phyloP scores from a whole-genome alignment of 495 filamentous ascomycete species.

The Tuber magnatum region DNA sequence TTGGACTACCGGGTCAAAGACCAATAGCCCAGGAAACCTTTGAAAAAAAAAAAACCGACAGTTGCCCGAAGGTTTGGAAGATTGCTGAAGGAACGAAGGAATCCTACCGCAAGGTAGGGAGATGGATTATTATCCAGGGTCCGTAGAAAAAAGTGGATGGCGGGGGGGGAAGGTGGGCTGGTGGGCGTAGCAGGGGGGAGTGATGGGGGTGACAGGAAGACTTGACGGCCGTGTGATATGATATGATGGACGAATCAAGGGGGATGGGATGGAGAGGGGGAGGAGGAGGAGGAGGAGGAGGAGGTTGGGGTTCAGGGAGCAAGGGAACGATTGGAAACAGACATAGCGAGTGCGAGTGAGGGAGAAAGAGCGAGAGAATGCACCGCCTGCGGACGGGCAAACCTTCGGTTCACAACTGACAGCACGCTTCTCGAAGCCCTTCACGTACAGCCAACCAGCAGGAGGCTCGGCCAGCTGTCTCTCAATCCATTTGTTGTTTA shows the following conservation, averaged over 20 bases:
- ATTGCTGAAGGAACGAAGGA: constrained; percentile 16
- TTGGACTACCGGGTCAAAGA: neutral
- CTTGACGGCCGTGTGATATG: neutral
- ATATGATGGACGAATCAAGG: neutral
- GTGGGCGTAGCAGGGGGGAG: constrained; percentile 1
- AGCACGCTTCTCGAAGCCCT: neutral
- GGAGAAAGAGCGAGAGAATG: neutral
- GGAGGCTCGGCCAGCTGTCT: neutral
- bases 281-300: constrained; percentile 10
- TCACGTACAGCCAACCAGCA: neutral
- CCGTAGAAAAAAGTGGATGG: constrained; percentile 16
- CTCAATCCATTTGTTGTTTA: neutral
- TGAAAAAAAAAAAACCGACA: neutral
- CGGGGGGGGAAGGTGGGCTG: constrained; percentile 12
- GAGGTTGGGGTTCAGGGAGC: constrained; percentile 8
- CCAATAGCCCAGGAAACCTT: constrained; percentile 1
- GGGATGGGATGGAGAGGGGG: neutral
- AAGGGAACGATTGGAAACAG: neutral
- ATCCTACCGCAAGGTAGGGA: constrained; percentile 1
- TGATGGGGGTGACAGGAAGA: neutral
- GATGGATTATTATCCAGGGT: constrained; percentile 8
- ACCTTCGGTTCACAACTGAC: neutral
- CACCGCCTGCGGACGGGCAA: neutral
- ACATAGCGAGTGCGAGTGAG: neutral
- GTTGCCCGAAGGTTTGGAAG: neutral